Percentiles rank a stretch among this genome's conserved stretches.
phyloP scores from a whole-genome alignment of 441 rosid genomes.

The Biscutella laevigata region DNA sequence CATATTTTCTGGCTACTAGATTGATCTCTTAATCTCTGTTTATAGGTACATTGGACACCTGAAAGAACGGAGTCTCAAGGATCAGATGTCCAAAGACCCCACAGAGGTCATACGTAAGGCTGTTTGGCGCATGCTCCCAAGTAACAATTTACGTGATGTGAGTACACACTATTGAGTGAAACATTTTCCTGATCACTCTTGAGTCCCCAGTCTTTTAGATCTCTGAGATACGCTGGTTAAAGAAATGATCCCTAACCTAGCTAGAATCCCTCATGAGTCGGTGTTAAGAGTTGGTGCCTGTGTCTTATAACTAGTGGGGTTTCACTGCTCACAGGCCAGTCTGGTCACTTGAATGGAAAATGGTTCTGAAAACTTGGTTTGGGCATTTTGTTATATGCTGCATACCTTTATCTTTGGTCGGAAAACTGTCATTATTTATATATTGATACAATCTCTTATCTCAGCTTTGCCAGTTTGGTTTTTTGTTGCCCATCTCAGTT shows the following conservation, averaged over 20 bases:
- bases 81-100: slow-evolving; percentile 89
- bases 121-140: slow-evolving; percentile 93
- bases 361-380: background rate
- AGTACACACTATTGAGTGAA: slow-evolving; percentile 18
- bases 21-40: background rate
- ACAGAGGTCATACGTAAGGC: slow-evolving; percentile 98
- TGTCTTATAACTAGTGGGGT: background rate
- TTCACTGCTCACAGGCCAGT: background rate
- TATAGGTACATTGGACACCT: slow-evolving; percentile 85
- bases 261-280: background rate
- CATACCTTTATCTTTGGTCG: slow-evolving; percentile 3
- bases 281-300: background rate
- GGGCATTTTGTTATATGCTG: background rate
- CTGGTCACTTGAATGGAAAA: background rate
- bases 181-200: background rate
- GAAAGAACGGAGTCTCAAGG: slow-evolving; percentile 91
- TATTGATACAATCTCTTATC: background rate
- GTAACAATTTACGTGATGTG: slow-evolving; percentile 92
- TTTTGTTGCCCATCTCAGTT: background rate
- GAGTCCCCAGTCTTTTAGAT: background rate
- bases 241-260: background rate
- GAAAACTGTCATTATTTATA: background rate
- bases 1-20: background rate
- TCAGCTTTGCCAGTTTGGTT: background rate
- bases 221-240: background rate